phyloP scores from a whole-genome alignment of 2,329 filamentous ascomycete species.

The Colletotrichum godetiae region DNA sequence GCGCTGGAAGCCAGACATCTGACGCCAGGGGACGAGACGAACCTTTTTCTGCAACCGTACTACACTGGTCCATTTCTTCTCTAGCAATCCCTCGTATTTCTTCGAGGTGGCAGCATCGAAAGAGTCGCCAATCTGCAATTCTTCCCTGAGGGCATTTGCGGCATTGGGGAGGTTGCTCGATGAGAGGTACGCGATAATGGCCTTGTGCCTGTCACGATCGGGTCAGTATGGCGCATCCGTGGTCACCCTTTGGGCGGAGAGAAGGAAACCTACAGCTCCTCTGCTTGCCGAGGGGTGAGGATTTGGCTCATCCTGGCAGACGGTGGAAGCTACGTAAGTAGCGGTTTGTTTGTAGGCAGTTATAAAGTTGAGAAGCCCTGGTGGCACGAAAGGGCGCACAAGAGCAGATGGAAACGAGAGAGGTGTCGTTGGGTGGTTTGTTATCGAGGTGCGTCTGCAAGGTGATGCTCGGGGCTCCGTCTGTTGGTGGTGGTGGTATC shows the following conservation, averaged over 20 bases:
- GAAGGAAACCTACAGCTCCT: constrained; percentile 77
- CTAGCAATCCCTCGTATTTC: constrained; percentile 92
- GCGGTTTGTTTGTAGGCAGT: not conserved
- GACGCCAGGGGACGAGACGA: constrained; percentile 41
- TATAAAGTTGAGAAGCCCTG: not conserved
- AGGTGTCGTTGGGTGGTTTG: not conserved
- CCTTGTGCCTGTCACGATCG: constrained; percentile 78
- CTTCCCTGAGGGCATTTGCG: constrained; percentile 78
- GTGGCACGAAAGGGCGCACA: not conserved
- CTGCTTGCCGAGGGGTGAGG: constrained; percentile 83
- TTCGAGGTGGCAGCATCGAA: constrained; percentile 87
- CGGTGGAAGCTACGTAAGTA: not conserved
- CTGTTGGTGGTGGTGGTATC: constrained; percentile 5
- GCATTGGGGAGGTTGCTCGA: constrained; percentile 77
- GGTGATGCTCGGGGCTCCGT: constrained; percentile 22
- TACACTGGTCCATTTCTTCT: constrained; percentile 99
- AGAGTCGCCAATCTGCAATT: constrained; percentile 75
- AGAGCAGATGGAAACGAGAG: not conserved
- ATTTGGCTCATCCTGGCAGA: constrained; percentile 73
- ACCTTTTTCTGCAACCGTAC: constrained; percentile 97
- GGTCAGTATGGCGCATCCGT: constrained; percentile 29
- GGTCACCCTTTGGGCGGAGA: not conserved
- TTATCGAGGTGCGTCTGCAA: not conserved
- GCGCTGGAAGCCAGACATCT: not conserved
- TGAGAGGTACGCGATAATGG: constrained; percentile 88